Base-by-base conservation (phyloP, 257 asterid species). In the Scutellaria barbata region DNA sequence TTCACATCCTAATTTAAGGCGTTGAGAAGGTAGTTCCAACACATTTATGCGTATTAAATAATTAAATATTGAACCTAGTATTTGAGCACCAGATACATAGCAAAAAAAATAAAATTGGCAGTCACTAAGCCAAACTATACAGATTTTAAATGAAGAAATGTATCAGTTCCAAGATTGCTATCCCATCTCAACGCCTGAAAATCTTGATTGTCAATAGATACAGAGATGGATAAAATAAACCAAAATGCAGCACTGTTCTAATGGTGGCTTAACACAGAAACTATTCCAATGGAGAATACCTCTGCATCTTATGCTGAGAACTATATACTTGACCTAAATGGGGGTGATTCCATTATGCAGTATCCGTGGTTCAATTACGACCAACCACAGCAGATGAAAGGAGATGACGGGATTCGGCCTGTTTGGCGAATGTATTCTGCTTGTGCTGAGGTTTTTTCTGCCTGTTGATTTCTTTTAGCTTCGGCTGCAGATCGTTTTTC, bases 321-420 rank as follows among this genome's bases (percentile, higher is more conserved):
- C 50, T 61, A 66, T 33, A 5, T 3, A 8, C 7, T 56, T 58
- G 71, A n/a, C 30, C 68, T 42, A 41, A 12, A 56, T 10, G 4
- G 17, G 22, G 17, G 22, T 52, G 35, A 52, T 43, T 53, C 14
- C n/a, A 52, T 47, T 56, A 18, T 7, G 74, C 39, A 40, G n/a
- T 5, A n/a, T 50, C 22, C 10, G 1, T n/a, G 48, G 70, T 9
- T 66, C 63, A 2, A 63, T 75, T 77, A 89, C 12, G 80, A 82
- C 99, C 96, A 95, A 14, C 96, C 97, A 70, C 98, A 95, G 79
- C 98, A 95, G 68, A 77, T 39, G 68, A 86, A 87, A 39, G 84
- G 77, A 39, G 87, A 79, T 0, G 95, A 82, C 20, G 98, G 99
- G 55, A 92, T 82, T 60, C 89, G 92, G 22, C 99, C 98, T 0